Evolutionary conservation across 2,329 filamentous ascomycete genomes (phyloP), one percentile per base, ranked within the genome.

Genomic region (Pseudogymnoascus sp.): DNA sequence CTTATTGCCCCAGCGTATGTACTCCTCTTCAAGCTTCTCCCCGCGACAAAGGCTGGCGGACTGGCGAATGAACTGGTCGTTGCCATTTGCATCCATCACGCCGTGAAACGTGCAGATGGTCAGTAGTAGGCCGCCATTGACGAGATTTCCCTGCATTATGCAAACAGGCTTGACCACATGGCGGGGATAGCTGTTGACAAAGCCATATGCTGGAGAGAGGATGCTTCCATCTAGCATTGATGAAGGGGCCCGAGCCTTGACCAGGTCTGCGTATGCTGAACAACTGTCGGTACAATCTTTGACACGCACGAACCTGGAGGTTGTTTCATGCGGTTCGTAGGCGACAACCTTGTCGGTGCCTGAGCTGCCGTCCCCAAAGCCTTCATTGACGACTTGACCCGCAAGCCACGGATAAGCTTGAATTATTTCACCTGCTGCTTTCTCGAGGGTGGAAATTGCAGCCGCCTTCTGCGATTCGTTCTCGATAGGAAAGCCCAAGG

Each of bases 361-460:
- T 10, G 59, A 58, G n/a, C 56, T 59, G 52, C 30, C 34, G 12
- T 57, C 30, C 6, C 30, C 34, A 37, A 37, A 35, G 18, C 59
- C 59, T 41, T 60, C 34, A 10, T 30, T 33, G 15, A 60, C 12
- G 2, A 58, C 45, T 18, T 60, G 59, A n/a, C 59, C 59, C n/a
- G 52, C 59, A 18, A 60, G 45, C 52, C 45, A 60, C 23, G 59
- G 59, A 21, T 52, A 59, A 15, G 39, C 39, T 34, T 56, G 39
- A 8, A 52, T 52, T 7, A 52, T 30, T 19, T 52, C 23, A 3
- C n/a, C n/a, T 2, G 45, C 45, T 52, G 45, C 45, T 26, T 52
- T 52, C 45, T 52, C 45, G 30, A 52, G 26, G n/a, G 23, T 30
- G 13, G n/a, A 30, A 30, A 52, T 30, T 52, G 45, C 45, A 12